phyloP scores from a whole-genome alignment of 768 basidiomycete species.

The Zangia roseola region DNA sequence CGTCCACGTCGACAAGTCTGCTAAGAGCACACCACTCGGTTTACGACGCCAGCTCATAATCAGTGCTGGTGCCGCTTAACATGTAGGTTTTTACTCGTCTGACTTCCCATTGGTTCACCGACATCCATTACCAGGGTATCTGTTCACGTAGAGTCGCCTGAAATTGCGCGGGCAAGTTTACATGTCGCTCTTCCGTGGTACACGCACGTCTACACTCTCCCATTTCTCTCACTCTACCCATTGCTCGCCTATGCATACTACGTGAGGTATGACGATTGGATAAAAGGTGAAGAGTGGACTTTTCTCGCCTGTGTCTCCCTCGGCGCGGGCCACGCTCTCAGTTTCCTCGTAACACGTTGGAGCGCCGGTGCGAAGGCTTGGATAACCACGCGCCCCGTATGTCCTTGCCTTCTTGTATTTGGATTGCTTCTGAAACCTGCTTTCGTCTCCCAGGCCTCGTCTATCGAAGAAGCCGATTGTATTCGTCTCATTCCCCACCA shows the following conservation, averaged over 20 bases:
- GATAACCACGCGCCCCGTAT: slow-evolving; percentile 76
- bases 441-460: slow-evolving; percentile 45
- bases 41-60: not conserved
- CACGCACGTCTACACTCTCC: slow-evolving; percentile 69
- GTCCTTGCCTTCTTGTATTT: not conserved
- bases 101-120: not conserved
- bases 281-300: slow-evolving; percentile 96
- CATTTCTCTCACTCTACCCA: slow-evolving; percentile 80
- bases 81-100: slow-evolving; percentile 11
- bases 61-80: slow-evolving; percentile 7
- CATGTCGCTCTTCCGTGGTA: slow-evolving; percentile 68
- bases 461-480: slow-evolving; percentile 71
- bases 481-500: slow-evolving; percentile 77
- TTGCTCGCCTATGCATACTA: slow-evolving; percentile 90
- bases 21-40: not conserved
- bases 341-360: slow-evolving; percentile 92
- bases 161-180: slow-evolving; percentile 66
- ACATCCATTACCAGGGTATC: slow-evolving; percentile 31
- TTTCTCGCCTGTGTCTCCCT: slow-evolving; percentile 88
- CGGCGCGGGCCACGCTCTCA: slow-evolving; percentile 85
- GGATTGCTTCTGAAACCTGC: not conserved
- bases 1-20: slow-evolving; percentile 2
- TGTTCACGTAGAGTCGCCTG: slow-evolving; percentile 59
- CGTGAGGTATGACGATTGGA: slow-evolving; percentile 85
- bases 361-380: slow-evolving; percentile 73